Percentiles rank a stretch among this genome's conserved stretches.
Conservation (phyloP, 306 rosid species). For the Cicer bijugum region DNA sequence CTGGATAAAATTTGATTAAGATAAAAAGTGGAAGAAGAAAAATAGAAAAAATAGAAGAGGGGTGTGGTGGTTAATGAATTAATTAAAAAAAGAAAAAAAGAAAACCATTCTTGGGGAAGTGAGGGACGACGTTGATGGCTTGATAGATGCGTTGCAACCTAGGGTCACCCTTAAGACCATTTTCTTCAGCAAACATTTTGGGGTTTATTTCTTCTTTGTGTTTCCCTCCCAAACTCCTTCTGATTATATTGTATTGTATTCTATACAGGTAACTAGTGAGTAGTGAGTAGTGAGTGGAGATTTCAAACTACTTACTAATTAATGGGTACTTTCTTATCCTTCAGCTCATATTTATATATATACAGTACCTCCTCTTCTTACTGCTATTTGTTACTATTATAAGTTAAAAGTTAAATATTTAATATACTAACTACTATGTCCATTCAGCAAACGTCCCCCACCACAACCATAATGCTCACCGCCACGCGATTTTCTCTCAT, state of each 20-base stretch:
- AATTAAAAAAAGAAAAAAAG: background rate
- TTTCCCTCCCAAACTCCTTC: constrained; percentile 32
- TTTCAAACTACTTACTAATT: background rate
- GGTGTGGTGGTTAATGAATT: background rate
- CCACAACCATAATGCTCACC: constrained; percentile 2
- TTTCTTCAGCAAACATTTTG: constrained; percentile 88
- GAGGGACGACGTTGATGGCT: constrained; percentile 94
- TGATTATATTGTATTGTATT: background rate
- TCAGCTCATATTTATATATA: background rate
- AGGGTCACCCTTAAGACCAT: constrained; percentile 96
- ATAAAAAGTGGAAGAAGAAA: constrained; percentile 30
- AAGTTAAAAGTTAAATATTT: too few relatives aligned
- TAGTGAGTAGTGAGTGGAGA: background rate
- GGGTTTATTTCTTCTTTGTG: background rate
- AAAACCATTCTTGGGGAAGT: constrained; percentile 85
- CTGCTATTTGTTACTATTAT: too few relatives aligned
- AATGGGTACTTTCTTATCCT: background rate
- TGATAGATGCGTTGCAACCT: constrained; percentile 83
- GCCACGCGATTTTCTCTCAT: constrained; percentile 28
- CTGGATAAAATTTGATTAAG: constrained; percentile 32
- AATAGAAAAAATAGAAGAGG: background rate
- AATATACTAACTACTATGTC: too few relatives aligned
- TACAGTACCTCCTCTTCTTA: too few relatives aligned
- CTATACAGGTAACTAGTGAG: background rate
- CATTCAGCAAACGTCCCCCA: background rate